Evolutionary conservation across 345 rosid genomes (phyloP), one percentile per base, ranked within the genome.

Genomic region (Syzygium aromaticum): DNA sequence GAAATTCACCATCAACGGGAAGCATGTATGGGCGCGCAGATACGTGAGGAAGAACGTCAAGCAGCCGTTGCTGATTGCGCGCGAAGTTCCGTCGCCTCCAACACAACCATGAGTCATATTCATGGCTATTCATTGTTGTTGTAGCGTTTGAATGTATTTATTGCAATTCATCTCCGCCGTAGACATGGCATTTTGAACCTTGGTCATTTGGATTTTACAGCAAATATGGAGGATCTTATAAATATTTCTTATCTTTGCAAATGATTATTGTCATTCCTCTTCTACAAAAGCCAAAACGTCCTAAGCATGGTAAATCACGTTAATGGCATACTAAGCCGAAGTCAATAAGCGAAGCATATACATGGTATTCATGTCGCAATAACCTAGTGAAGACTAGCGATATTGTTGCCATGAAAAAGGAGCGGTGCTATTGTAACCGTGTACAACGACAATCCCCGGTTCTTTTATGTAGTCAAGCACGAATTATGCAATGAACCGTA

Each of bases 21-120:
- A 95, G 89, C 98, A 96, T 88, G 95, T 91, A 53, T 92, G 95
- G 96, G 96, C 94, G 19, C 87, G 96, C 2, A 94, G 90, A 84
- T 94, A 82, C 86, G 88, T 92, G 33, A 87, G 85, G 33, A 94
- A 88, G 85, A 57, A 23, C 8, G 5, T 23, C 25, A 86, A 53
- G 28, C 56, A 54, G n/a, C 40, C 87, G 4, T 87, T 90, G 3
- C 40, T 77, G 8, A 85, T 27, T 1, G 23, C 87, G 13, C 59
- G 6, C 3, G 49, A 19, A 73, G 15, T 73, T 21, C 27, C 49
- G 27, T 73, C 87, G 1, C 38, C 90, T 7, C 80, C 89, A 0
- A 8, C 87, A 28, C 59, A 25, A 33, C 82, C 84, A 19, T 38
- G 82, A 73, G 82, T 33, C 46, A 11, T 33, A 9, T 10, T 33